Conservation (phyloP, 768 basidiomycete genomes). For the Amanita subjunquillea region DNA sequence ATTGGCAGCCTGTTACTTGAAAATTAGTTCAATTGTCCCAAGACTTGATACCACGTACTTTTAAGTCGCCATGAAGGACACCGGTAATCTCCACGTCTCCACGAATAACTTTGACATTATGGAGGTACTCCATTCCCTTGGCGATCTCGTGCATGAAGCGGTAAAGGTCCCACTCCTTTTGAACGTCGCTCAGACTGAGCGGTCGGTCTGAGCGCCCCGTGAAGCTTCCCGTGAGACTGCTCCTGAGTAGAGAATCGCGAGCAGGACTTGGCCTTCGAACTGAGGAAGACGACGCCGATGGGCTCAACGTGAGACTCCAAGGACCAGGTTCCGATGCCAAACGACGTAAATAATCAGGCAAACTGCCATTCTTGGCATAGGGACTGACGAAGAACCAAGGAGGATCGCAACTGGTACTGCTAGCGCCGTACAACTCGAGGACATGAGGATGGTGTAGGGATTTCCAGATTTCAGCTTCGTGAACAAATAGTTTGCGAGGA, state of each 20-base stretch:
- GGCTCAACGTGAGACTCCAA: background rate
- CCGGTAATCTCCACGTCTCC: slow-evolving; percentile 65
- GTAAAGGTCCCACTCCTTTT: slow-evolving; percentile 35
- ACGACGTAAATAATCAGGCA: slow-evolving; percentile 46
- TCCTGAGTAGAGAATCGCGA: slow-evolving; percentile 4
- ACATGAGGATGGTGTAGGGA: slow-evolving; percentile 59
- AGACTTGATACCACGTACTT: background rate
- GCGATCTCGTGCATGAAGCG: slow-evolving; percentile 68
- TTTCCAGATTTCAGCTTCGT: slow-evolving; percentile 68
- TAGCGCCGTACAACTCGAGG: slow-evolving; percentile 68
- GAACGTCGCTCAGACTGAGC: slow-evolving; percentile 5
- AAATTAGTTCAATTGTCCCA: background rate
- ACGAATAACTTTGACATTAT: slow-evolving; percentile 57
- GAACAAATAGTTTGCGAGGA: slow-evolving; percentile 53
- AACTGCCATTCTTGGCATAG: slow-evolving; percentile 54
- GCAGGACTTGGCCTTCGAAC: background rate
- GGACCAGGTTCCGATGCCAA: slow-evolving; percentile 13
- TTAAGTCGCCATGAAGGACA: background rate
- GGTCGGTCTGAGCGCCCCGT: slow-evolving; percentile 3
- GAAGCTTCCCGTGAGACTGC: background rate
- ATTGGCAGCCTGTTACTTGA: slow-evolving; percentile 44
- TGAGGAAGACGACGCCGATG: background rate
- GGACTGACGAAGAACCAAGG: slow-evolving; percentile 79
- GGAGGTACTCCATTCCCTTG: slow-evolving; percentile 79
- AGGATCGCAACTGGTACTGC: slow-evolving; percentile 54